Evolutionary conservation across 2,329 filamentous ascomycete species (phyloP), one percentile per base, ranked within the genome.

Genomic region (Monilinia fructigena): DNA sequence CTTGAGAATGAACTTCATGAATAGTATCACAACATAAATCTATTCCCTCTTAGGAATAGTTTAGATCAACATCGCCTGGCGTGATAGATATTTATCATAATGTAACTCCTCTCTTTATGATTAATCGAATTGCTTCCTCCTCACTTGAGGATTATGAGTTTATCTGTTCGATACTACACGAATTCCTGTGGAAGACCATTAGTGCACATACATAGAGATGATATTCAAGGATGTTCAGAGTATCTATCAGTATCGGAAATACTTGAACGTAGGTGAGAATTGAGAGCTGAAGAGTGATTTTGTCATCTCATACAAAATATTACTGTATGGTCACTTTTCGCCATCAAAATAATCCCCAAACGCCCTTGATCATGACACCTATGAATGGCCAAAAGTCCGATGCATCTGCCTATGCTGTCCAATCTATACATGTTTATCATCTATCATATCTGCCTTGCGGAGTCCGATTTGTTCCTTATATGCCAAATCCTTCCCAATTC

Each of bases 401-500:
- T 60, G 45, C 35, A 56, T n/a, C 5, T 42, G n/a, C 6, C 11
- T 42, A 42, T 56, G 35, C 45, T 38, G 28, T n/a, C 58, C 10
- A n/a, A 60, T 38, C 14, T 38, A 28, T 50, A 50, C 26, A 18
- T 38, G 45, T 47, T 50, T 38, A 50, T 50, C 58, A 50, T 60
- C 31, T 48, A 50, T 50, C 58, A 38, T 48, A 38, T 26, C n/a
- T 38, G 45, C 28, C 7, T 26, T 26, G 58, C 14, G 31, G 35
- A 38, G 6, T 23, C 16, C 58, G 28, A 50, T 60, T 26, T n/a
- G 16, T 40, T n/a, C 45, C 14, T 16, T 26, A n/a, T 38, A 35
- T 60, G 31, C 45, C 45, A 38, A 60, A 7, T 26, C 48, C 6
- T 8, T 50, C 28, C 14, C 31, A 40, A 20, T 38, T 38, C 23